Evolutionary conservation across 768 basidiomycete genomes (phyloP), one percentile per base, ranked within the genome.

Genomic region (Hypsizygus marmoreus): DNA sequence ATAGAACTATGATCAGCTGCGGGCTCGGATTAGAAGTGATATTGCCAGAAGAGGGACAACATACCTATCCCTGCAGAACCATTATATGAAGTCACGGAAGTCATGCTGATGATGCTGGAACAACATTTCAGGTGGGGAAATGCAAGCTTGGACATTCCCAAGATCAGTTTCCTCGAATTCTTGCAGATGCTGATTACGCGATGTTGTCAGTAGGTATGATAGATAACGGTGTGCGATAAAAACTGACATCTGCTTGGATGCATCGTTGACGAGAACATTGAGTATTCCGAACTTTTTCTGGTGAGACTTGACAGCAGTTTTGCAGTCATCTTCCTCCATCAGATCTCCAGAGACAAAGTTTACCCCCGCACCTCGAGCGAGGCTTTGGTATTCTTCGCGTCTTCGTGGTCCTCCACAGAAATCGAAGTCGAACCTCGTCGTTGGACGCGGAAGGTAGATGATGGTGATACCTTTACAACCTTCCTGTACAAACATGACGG

Each of bases 251-350:
- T 76, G 73, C 55, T 80, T 78, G 31, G 70, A 72, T 14, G 79
- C 80, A 59, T 83, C 82, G 62, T 82, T 82, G 43, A 85, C 79
- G 36, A 83, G 67, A 37, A 84, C 69, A 57, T 84, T 76, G 20
- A 82, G 57, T 43, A 66, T 64, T 14, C 70, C 68, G 48, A 72
- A 80, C 35, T 57, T 65, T 24, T 66, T 49, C 45, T 81, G 52
- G 56, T 83, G 81, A 35, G 67, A 60, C 6, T 77, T 68, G 45
- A 83, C 63, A 44, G 79, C 61, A 2, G 64, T 58, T 53, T 80
- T 67, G 58, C 74, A 70, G 22, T 70, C 64, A 1, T 51, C 53
- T 13, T 69, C 66, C 4, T 71, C 55, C 56, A 70, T 71, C 17
- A 85, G 64, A 59, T 81, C 75, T 17, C 61, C 60, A 14, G 53